phyloP scores from a whole-genome alignment of 2,329 filamentous ascomycete genomes.

The Aspergillus fijiensis region DNA sequence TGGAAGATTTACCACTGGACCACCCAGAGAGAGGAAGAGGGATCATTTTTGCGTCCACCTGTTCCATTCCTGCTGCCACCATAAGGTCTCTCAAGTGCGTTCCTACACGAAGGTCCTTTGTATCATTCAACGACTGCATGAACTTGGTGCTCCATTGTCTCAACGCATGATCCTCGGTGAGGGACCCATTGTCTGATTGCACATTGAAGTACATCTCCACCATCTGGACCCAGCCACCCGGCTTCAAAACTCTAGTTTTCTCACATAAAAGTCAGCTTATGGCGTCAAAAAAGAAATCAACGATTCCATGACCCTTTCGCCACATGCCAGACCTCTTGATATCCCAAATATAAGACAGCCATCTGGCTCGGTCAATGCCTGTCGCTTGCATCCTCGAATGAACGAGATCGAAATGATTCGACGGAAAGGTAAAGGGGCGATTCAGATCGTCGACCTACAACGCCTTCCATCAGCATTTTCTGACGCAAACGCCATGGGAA shows the following conservation, averaged over 20 bases:
- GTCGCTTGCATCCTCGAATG: constrained; percentile 64
- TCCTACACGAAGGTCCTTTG: constrained; percentile 66
- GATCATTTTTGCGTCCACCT: constrained; percentile 66
- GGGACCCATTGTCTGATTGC: constrained; percentile 80
- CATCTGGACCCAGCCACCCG: constrained; percentile 83
- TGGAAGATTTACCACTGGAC: constrained; percentile 57
- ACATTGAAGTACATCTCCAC: constrained; percentile 83
- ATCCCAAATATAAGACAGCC: constrained; percentile 73
- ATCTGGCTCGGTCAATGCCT: constrained; percentile 70
- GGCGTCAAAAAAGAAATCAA: neutral
- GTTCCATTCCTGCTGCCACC: constrained; percentile 63
- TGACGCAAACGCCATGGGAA: neutral
- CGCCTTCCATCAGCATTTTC: constrained; percentile 3
- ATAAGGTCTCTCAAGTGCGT: constrained; percentile 61
- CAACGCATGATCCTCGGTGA: constrained; percentile 66
- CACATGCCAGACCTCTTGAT: constrained; percentile 54
- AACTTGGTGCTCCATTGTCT: constrained; percentile 66
- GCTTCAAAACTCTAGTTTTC: constrained; percentile 53
- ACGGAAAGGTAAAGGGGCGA: constrained; percentile 64
- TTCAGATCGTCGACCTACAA: constrained; percentile 69
- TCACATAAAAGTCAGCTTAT: constrained; percentile 9
- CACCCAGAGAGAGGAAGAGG: constrained; percentile 69
- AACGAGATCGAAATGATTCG: constrained; percentile 76
- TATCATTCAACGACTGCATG: constrained; percentile 59
- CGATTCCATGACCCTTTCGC: constrained; percentile 1